phyloP scores from a whole-genome alignment of 208 protist genomes.

The Trypanosomatidae sp. region DNA sequence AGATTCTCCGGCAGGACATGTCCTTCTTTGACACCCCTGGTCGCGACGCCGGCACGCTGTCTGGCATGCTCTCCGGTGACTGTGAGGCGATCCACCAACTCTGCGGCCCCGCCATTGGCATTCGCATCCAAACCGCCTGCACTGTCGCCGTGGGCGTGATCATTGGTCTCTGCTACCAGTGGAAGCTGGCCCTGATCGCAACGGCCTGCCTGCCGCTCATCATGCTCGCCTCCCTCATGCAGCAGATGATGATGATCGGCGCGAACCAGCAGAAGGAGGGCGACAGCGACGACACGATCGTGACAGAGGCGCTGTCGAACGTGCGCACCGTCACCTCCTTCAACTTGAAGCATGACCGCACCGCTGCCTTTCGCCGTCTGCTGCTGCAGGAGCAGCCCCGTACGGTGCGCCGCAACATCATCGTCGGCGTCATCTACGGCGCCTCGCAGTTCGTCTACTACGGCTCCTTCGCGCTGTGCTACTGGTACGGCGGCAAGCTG shows the following conservation, averaged over 20 bases:
- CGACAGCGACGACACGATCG: constrained; percentile 50
- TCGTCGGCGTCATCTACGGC: constrained; percentile 49
- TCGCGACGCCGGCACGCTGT: constrained; percentile 65
- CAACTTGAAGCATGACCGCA: constrained; percentile 52
- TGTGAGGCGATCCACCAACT: constrained; percentile 83
- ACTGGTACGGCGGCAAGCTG: constrained; percentile 82
- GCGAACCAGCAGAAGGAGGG: constrained; percentile 36
- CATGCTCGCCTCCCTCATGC: constrained; percentile 26
- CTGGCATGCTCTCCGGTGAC: constrained; percentile 76
- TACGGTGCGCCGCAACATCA: constrained; percentile 26
- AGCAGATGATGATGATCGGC: constrained; percentile 51
- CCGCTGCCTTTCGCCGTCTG: constrained; percentile 23
- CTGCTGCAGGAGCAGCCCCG: constrained; percentile 25
- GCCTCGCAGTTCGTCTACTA: constrained; percentile 64
- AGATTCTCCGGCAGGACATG: constrained; percentile 83
- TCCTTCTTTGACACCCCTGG: constrained; percentile 82
- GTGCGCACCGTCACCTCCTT: constrained; percentile 80
- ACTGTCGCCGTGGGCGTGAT: constrained; percentile 49
- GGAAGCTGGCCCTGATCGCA: constrained; percentile 71
- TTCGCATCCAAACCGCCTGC: constrained; percentile 52
- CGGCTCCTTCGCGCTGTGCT: constrained; percentile 59
- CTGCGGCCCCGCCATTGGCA: constrained; percentile 63
- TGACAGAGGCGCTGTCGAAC: constrained; percentile 72
- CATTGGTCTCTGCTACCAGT: constrained; percentile 67
- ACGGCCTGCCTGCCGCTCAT: constrained; percentile 62